Percentiles rank a stretch among this genome's conserved stretches.
Conservation (phyloP, 1,139 yeast species). For the Eremothecium sinecaudum region DNA sequence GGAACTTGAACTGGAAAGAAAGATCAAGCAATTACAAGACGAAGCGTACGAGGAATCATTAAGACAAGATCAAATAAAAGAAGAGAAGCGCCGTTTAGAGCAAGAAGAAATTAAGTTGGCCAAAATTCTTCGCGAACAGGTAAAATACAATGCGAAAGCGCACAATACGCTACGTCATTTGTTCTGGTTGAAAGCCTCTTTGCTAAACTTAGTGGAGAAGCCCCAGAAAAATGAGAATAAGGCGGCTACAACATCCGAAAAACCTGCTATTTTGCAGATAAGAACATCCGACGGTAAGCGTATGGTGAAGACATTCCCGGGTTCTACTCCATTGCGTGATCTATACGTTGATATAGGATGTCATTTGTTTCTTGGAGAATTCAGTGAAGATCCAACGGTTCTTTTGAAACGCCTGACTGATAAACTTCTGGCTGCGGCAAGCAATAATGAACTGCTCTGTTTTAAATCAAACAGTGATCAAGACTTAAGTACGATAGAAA, state of each 20-base stretch:
- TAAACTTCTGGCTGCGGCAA: constrained; percentile 13
- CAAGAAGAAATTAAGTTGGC: constrained; percentile 13
- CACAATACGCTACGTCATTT: constrained; percentile 16
- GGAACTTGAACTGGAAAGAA: constrained; percentile 32
- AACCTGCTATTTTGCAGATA: constrained; percentile 33
- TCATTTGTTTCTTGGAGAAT: constrained; percentile 21
- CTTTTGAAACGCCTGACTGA: constrained; percentile 7
- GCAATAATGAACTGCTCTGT: constrained; percentile 17
- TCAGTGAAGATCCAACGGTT: constrained; percentile 9
- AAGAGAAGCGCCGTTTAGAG: constrained; percentile 19
- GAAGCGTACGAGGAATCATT: constrained; percentile 33
- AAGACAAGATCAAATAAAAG: constrained; percentile 28
- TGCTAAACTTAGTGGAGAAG: constrained; percentile 8
- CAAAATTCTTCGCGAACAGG: constrained; percentile 8
- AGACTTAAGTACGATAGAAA: constrained; percentile 9
- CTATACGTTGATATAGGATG: constrained; percentile 58
- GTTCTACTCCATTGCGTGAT: constrained; percentile 43
- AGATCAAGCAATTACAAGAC: constrained; percentile 33
- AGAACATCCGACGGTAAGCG: constrained; percentile 55
- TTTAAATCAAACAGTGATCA: constrained; percentile 18
- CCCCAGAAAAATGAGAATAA: background rate
- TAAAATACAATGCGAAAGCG: constrained; percentile 7
- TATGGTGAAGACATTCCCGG: constrained; percentile 45
- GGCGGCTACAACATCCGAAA: constrained; percentile 9
- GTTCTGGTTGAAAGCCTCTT: constrained; percentile 19